Conservation (phyloP, 495 filamentous ascomycete genomes). For the Emericellopsis terricola region DNA sequence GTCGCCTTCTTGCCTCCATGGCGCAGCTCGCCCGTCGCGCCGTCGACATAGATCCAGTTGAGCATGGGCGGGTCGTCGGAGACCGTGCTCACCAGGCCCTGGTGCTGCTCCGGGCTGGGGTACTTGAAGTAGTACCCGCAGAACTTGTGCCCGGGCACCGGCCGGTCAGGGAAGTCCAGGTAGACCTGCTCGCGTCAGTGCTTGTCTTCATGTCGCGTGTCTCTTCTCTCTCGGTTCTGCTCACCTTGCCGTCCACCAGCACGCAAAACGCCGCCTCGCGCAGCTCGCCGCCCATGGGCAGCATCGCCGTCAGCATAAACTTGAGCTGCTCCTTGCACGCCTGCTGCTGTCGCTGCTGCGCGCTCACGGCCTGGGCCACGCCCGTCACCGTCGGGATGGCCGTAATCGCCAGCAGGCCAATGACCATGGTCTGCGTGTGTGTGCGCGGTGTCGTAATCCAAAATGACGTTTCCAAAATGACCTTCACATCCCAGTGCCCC, state of each 20-base stretch:
- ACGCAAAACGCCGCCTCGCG: conserved; percentile 20
- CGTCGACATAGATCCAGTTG: conserved; percentile 47
- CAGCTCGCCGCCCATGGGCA: conserved; percentile 20
- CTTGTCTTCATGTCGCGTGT: neutral
- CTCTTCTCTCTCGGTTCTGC: conserved; percentile 1
- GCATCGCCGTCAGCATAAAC: conserved; percentile 26
- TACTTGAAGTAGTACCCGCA: conserved; percentile 43
- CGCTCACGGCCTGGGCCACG: conserved; percentile 29
- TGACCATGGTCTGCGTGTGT: conserved; percentile 10
- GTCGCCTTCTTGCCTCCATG: conserved; percentile 32
- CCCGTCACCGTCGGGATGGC: conserved; percentile 32
- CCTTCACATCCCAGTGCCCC: no score
- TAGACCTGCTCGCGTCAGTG: conserved; percentile 13
- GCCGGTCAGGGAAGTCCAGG: conserved; percentile 25
- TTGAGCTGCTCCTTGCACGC: conserved; percentile 32
- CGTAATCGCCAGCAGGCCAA: conserved; percentile 27
- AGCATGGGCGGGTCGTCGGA: conserved; percentile 40
- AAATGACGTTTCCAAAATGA: no score
- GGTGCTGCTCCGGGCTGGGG: conserved; percentile 33
- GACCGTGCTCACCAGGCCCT: conserved; percentile 39
- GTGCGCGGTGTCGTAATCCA: neutral
- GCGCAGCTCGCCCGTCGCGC: conserved; percentile 33
- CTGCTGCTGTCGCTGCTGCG: conserved; percentile 29
- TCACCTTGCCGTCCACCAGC: conserved; percentile 26
- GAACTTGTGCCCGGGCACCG: conserved; percentile 32